Percentiles rank a stretch among this genome's conserved stretches.
These are phyloP conservation scores for Camelina neglecta DNA, from an alignment of 345 rosid genomes.

Conservation along the genomic window DNA sequence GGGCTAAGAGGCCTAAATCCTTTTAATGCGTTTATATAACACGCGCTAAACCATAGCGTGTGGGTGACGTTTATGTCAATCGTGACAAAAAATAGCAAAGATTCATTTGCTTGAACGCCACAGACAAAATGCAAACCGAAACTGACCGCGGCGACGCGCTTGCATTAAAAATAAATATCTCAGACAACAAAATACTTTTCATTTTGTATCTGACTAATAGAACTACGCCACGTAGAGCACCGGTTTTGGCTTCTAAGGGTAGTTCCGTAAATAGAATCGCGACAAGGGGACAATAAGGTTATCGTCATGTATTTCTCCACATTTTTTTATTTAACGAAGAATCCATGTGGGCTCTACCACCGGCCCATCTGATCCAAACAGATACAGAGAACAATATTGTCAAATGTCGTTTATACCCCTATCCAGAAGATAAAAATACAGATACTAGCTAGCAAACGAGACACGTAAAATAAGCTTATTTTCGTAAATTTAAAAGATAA, in stretches of 20 bases:
- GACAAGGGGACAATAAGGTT: background rate
- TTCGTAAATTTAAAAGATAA: background rate
- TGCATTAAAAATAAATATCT: background rate
- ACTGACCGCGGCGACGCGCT: slow-evolving; percentile 37
- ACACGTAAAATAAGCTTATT: slow-evolving; percentile 1
- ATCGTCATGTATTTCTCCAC: slow-evolving; percentile 30
- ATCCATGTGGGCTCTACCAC: slow-evolving; percentile 37
- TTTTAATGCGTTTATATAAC: background rate
- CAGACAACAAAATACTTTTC: background rate
- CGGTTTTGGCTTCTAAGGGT: background rate
- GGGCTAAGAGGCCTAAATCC: background rate
- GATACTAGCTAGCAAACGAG: background rate
- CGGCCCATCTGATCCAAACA: slow-evolving; percentile 51
- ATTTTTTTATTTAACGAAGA: slow-evolving; percentile 29
- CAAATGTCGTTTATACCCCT: slow-evolving; percentile 26
- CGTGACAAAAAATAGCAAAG: background rate
- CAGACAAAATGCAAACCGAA: slow-evolving; percentile 1
- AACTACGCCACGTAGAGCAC: slow-evolving; percentile 9
- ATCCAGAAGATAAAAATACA: too few relatives aligned
- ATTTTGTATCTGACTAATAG: slow-evolving; percentile 4
- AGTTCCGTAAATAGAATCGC: slow-evolving; percentile 1
- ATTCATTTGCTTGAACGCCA: slow-evolving; percentile 26
- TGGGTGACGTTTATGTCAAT: background rate
- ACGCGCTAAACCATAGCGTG: background rate
- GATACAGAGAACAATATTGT: background rate